Percentiles rank a stretch among this genome's conserved stretches.
These are phyloP conservation scores for Cucumis sativus DNA, from an alignment of 306 rosid genomes.

Conservation along the genomic window Cucumber_9930_V3 NC_026657.2:38103501-38104000, in stretches of 20 bases:
- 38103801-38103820: background rate
- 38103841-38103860: background rate
- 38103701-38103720: background rate
- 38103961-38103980: background rate
- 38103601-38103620: background rate
- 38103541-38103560: background rate
- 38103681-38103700: background rate
- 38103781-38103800: background rate
- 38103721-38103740: background rate
- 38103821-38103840: background rate
- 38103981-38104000: no score
- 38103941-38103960: background rate
- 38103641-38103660: background rate
- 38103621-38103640: background rate
- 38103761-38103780: background rate
- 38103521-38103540: background rate
- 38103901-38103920: background rate
- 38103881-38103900: background rate
- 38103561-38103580: background rate
- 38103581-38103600: background rate
- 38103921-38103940: background rate
- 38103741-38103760: background rate
- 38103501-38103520: background rate
- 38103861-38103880: background rate
- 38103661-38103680: background rate